These are phyloP conservation scores for Noccaea caerulescens DNA, from an alignment of 345 rosid species.

Conservation along the genomic window DNA sequence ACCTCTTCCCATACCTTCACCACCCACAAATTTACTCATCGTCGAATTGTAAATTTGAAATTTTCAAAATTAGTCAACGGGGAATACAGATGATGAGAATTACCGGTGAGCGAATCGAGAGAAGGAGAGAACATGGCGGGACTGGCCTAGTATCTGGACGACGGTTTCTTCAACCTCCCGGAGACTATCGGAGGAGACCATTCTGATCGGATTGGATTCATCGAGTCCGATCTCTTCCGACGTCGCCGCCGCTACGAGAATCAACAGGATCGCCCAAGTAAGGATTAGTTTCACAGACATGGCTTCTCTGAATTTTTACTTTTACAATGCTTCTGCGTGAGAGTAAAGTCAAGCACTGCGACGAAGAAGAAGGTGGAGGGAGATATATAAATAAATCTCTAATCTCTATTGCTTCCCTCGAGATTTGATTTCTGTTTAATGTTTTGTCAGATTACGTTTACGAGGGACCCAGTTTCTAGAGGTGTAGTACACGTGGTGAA, in stretches of 20 bases:
- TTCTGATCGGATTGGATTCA: constrained; percentile 64
- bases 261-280: constrained; percentile 41
- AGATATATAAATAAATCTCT: neutral
- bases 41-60: neutral
- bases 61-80: neutral
- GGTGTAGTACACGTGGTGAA: constrained; percentile 11
- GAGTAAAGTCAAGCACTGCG: neutral
- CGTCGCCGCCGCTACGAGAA: constrained; percentile 41
- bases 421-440: constrained; percentile 2
- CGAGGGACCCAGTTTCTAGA: neutral
- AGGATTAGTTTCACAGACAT: constrained; percentile 49
- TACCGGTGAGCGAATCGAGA: constrained; percentile 77
- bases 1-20: constrained; percentile 67
- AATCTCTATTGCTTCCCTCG: neutral
- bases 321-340: neutral
- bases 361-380: constrained; percentile 4
- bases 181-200: constrained; percentile 63
- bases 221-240: constrained; percentile 55
- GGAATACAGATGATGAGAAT: neutral
- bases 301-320: constrained; percentile 3
- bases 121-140: constrained; percentile 62
- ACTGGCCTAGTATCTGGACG: constrained; percentile 56
- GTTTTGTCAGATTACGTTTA: neutral
- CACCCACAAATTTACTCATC: neutral
- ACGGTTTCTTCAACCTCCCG: constrained; percentile 57